Base-by-base conservation (phyloP, 495 filamentous ascomycete species). In the Xylaria telfairii region DNA sequence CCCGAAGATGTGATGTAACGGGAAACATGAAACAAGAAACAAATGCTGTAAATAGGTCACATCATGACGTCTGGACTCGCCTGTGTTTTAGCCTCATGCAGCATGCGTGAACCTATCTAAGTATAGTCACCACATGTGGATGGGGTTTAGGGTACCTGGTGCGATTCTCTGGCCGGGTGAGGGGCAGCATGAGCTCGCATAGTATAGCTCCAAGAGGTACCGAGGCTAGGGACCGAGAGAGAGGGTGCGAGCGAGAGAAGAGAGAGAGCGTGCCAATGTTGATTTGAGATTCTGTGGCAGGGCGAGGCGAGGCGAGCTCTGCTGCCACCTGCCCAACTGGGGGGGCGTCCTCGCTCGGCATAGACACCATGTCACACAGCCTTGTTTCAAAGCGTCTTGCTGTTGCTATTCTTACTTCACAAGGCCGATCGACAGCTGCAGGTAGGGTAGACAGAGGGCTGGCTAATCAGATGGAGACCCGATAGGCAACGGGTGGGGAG, bases 241-340 rank as follows among this genome's bases (percentile, higher is more conserved):
- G n/a, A n/a, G n/a, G n/a, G n/a, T n/a, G n/a, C n/a, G n/a, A n/a
- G n/a, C n/a, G n/a, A n/a, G n/a, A n/a, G n/a, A n/a, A n/a, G n/a
- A n/a, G n/a, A n/a, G n/a, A n/a, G n/a, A n/a, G 24, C 24, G 19
- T 42, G 59, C 59, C 0, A 62, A 41, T n/a, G 44, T 39, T 66
- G 64, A 66, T 66, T 66, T 66, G 64, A 66, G 64, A 66, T 66
- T 2, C 21, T 66, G 64, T 54, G 47, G 64, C 44, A 65, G 30
- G 62, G 26, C 64, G 47, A 66, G 64, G 34, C 64, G 64, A 66
- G 46, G 19, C 12, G 42, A 28, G 26, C 28, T 7, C 3, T 39
- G 32, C 21, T 54, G 64, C 28, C 64, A 54, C 64, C 64, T 66
- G 64, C 44, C 63, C 30, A 32, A 65, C 44, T 65, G 63, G 46